Base-by-base conservation (phyloP, 177 flowering plant genomes). In the Tripterygium wilfordii region DNA sequence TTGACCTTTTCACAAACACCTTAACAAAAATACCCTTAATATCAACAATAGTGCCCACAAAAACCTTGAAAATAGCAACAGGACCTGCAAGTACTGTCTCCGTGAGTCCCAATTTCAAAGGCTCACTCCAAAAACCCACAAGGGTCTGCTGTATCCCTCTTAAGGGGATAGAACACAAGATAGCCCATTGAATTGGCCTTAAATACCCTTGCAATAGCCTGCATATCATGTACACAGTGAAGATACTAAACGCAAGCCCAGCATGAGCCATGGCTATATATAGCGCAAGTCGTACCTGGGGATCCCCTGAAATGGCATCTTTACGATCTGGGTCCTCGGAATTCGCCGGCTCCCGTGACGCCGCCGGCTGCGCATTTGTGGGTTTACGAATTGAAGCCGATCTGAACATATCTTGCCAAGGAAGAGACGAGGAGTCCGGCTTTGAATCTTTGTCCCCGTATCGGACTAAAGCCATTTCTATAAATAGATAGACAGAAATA, bases 341-440 rank as follows among this genome's bases (percentile, higher is more conserved):
- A 0, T 41, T n/a, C 33, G 46, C 18, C 21, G 46, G 24, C 10
- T 28, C 10, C 60, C 45, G 1, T 46, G 47, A 25, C 42, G 16
- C 12, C 45, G 19, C 21, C n/a, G n/a, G n/a, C n/a, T n/a, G n/a
- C n/a, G n/a, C n/a, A n/a, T n/a, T 22, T 6, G 63, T 56, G 37
- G 83, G 88, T 55, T 69, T 72, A 6, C 89, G 61, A n/a, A 63
- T 19, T 4, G 97, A 90, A 27, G 80, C 96, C n/a, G 96, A 80
- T 66, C 92, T 74, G 65, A 91, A 91, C 98, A 91, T 88, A 59
- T 91, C 96, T 47, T 79, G 77, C 96, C 98, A 88, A 0, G 96
- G 77, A 5, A 74, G 75, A 20, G 49, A 61, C 1, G 68, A 3
- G 22, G 75, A 20, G 28, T 35, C 54, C 3, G 73, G 20, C 35